phyloP scores from a whole-genome alignment of 2,329 filamentous ascomycete species.

The Colletotrichum scovillei region DNA sequence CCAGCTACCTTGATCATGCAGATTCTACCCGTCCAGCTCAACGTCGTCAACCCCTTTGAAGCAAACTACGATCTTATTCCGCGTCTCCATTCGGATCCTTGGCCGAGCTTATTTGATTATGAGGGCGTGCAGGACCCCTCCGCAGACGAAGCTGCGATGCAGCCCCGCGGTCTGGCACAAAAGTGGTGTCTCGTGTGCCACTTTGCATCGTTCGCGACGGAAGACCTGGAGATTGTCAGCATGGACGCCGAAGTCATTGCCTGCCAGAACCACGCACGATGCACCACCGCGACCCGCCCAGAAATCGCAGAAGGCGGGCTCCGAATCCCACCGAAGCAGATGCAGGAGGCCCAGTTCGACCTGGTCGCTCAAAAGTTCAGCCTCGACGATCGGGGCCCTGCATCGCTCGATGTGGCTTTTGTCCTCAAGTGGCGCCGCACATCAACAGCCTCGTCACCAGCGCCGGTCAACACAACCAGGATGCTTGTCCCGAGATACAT shows the following conservation, averaged over 20 bases:
- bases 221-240: constrained; percentile 73
- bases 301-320: constrained; percentile 54
- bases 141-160: constrained; percentile 42
- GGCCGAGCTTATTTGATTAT: constrained; percentile 87
- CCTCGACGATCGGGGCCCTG: constrained; percentile 84
- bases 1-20: constrained; percentile 84
- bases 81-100: constrained; percentile 79
- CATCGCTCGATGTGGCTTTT: constrained; percentile 79
- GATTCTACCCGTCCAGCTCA: constrained; percentile 73
- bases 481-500: constrained; percentile 84
- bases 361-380: constrained; percentile 80
- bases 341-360: constrained; percentile 79
- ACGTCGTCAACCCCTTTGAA: constrained; percentile 87
- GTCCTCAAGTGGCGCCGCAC: constrained; percentile 81
- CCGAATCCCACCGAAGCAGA: constrained; percentile 71
- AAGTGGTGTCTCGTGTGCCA: constrained; percentile 82
- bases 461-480: constrained; percentile 68
- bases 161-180: constrained; percentile 75
- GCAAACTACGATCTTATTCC: constrained; percentile 90
- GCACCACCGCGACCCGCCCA: constrained; percentile 56
- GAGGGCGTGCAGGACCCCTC: constrained; percentile 55
- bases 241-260: constrained; percentile 72
- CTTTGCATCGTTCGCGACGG: constrained; percentile 81
- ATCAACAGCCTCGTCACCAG: constrained; percentile 14
- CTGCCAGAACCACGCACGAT: constrained; percentile 71